Percentiles rank a stretch among this genome's conserved stretches.
Evolutionary conservation across 495 filamentous ascomycete species (phyloP).

Genomic region (Penicillium angulare): DNA sequence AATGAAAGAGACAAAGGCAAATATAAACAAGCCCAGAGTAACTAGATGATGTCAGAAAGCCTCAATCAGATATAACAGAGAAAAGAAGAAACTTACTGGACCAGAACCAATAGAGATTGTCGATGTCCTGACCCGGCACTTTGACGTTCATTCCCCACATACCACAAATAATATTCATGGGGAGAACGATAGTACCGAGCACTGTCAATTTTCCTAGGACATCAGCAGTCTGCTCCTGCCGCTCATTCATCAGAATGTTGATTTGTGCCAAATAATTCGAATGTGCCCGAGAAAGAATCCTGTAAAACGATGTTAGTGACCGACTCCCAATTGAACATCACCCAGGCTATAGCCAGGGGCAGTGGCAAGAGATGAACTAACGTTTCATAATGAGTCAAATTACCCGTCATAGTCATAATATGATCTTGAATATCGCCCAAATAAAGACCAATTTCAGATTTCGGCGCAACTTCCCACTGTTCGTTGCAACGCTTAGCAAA

Average conservation of each 20-base stretch:
- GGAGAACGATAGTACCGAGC: conserved; percentile 91
- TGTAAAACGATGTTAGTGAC: conserved; percentile 31
- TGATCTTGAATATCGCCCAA: conserved; percentile 98
- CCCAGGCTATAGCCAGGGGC: not conserved
- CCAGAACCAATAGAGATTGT: conserved; percentile 64
- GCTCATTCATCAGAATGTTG: conserved; percentile 97
- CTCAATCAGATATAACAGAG: not conserved
- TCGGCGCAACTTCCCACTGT: conserved; percentile 93
- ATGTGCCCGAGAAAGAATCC: conserved; percentile 87
- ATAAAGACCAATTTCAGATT: conserved; percentile 93
- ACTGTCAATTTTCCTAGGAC: conserved; percentile 94
- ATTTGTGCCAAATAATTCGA: conserved; percentile 93
- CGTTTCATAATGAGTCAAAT: conserved; percentile 95
- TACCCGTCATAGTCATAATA: conserved; percentile 96
- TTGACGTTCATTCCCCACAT: conserved; percentile 99
- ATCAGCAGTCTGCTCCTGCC: conserved; percentile 92
- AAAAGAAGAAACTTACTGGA: conserved; percentile 44
- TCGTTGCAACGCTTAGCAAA: conserved; percentile 99
- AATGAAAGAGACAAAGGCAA: conserved; percentile 73
- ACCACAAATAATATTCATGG: conserved; percentile 97
- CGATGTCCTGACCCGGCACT: conserved; percentile 81
- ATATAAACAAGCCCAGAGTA: conserved; percentile 69
- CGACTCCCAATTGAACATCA: not conserved
- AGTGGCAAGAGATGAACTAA: conserved; percentile 39
- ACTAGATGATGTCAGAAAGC: conserved; percentile 45